Conservation (phyloP, 495 filamentous ascomycete genomes). For the Xanthoparmelia taractica region DNA sequence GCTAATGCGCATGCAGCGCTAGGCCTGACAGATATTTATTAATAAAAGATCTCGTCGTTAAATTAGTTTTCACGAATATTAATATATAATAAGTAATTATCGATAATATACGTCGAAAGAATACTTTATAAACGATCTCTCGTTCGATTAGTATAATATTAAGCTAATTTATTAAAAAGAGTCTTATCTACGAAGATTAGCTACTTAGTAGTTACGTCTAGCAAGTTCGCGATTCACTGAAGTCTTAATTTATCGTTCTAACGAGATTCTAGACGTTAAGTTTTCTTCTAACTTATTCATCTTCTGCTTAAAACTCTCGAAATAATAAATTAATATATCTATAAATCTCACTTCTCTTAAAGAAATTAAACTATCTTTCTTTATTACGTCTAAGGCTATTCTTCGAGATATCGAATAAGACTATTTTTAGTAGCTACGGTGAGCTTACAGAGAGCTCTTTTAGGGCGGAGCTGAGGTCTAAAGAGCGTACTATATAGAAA, state of each 20-base stretch:
- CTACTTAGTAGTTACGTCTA: constrained; percentile 10
- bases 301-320: neutral
- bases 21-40: no score
- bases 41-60: constrained; percentile 6
- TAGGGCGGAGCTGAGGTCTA: neutral
- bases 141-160: neutral
- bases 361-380: constrained; percentile 8
- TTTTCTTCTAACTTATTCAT: constrained; percentile 1
- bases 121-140: neutral
- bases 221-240: neutral
- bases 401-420: constrained; percentile 6
- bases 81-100: neutral
- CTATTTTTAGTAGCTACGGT: neutral
- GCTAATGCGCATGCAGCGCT: no score
- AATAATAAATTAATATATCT: constrained; percentile 5
- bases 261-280: neutral
- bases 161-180: constrained; percentile 5
- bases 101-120: neutral
- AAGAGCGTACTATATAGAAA: neutral
- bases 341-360: constrained; percentile 9
- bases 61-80: neutral
- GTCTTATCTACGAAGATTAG: constrained; percentile 15
- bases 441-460: neutral
- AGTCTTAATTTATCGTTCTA: neutral
- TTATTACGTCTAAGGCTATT: constrained; percentile 1